Evolutionary conservation across 1,139 yeast species (phyloP).

Genomic region (Pichia sp.): DNA sequence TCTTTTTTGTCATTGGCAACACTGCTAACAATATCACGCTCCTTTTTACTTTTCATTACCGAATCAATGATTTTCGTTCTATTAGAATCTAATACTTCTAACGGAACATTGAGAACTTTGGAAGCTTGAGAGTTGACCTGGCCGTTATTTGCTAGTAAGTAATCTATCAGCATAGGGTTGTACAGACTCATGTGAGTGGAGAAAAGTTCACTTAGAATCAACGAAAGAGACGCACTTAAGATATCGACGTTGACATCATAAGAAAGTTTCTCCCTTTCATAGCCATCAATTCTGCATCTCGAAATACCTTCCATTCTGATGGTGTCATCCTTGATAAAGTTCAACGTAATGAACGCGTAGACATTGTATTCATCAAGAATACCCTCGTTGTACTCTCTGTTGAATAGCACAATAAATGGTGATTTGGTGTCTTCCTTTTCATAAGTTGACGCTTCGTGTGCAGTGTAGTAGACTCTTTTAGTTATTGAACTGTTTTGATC

Average conservation of each 20-base stretch:
- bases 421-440: constrained; percentile 55
- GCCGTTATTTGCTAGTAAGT: constrained; percentile 19
- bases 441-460: constrained; percentile 66
- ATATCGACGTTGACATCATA: constrained; percentile 11
- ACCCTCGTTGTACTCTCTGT: constrained; percentile 38
- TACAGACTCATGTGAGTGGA: constrained; percentile 19
- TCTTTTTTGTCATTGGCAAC: constrained; percentile 3
- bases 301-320: constrained; percentile 25
- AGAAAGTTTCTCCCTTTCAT: constrained; percentile 3
- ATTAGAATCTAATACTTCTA: background rate
- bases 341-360: constrained; percentile 45
- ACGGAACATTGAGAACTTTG: constrained; percentile 4
- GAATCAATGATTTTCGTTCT: background rate
- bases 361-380: constrained; percentile 38
- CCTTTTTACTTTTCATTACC: constrained; percentile 3
- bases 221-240: constrained; percentile 18
- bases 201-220: constrained; percentile 19
- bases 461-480: constrained; percentile 62
- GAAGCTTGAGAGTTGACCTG: constrained; percentile 10
- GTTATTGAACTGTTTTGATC: constrained; percentile 22
- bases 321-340: constrained; percentile 29
- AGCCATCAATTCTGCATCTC: constrained; percentile 9
- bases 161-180: constrained; percentile 18
- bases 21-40: constrained; percentile 6
- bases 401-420: constrained; percentile 62